These are phyloP conservation scores for Stagonosporopsis rhizophila DNA, from an alignment of 2,329 filamentous ascomycete genomes.

Conservation along the genomic window DNA sequence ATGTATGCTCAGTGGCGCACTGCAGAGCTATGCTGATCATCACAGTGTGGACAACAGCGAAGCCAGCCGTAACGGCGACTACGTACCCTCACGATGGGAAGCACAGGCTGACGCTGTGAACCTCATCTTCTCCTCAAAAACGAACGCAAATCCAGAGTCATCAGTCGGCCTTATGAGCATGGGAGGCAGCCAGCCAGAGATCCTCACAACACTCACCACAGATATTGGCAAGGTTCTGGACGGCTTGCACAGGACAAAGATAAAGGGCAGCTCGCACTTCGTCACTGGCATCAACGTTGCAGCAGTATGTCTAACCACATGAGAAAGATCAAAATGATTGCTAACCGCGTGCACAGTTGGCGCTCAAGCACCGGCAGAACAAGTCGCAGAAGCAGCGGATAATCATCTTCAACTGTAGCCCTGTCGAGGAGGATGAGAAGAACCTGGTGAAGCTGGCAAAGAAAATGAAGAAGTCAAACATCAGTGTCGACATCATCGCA, in stretches of 20 bases:
- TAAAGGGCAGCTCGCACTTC: conserved; percentile 85
- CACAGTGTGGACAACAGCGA: conserved; percentile 94
- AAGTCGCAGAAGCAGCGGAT: conserved; percentile 96
- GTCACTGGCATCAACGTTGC: conserved; percentile 96
- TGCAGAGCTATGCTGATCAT: conserved; percentile 26
- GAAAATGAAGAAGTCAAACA: conserved; percentile 99
- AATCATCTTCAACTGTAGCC: conserved; percentile 95
- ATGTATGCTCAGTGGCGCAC: conserved; percentile 22
- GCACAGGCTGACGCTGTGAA: conserved; percentile 95
- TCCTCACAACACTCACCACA: conserved; percentile 93
- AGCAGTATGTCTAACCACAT: conserved; percentile 72
- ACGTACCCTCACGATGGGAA: conserved; percentile 89
- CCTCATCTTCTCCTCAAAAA: conserved; percentile 95
- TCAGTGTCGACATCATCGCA: conserved; percentile 91
- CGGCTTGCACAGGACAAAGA: conserved; percentile 81
- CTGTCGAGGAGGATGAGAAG: conserved; percentile 88
- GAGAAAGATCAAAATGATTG: conserved; percentile 78
- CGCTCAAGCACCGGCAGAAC: conserved; percentile 97
- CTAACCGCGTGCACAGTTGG: conserved; percentile 67
- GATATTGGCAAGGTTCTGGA: conserved; percentile 96
- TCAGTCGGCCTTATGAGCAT: conserved; percentile 98
- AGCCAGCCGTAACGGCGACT: conserved; percentile 95
- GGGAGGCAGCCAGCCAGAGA: conserved; percentile 96
- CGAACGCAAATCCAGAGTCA: conserved; percentile 93
- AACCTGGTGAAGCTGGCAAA: conserved; percentile 87